Conservation (phyloP, 2,329 filamentous ascomycete genomes). For the Xylariaceae sp. region DNA sequence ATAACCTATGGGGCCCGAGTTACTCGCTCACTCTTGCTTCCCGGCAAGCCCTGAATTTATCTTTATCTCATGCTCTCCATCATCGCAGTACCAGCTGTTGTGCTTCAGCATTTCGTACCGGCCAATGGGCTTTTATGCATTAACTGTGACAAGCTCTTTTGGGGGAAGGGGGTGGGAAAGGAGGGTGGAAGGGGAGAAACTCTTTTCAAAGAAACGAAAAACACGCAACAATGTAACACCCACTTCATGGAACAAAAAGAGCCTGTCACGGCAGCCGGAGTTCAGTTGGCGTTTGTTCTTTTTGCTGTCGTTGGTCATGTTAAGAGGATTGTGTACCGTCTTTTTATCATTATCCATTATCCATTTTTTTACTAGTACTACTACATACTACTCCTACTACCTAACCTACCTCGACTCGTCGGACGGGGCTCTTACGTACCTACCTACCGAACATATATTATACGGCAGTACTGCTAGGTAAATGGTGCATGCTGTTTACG, state of each 20-base stretch:
- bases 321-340: slow-evolving; percentile 6
- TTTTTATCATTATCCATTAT: slow-evolving; percentile 1
- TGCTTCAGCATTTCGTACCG: slow-evolving; percentile 21
- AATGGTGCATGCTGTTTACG: no score
- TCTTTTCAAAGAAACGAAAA: not conserved
- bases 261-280: slow-evolving; percentile 25
- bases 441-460: no score
- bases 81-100: slow-evolving; percentile 21
- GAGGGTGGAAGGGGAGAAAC: not conserved
- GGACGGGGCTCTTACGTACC: no score
- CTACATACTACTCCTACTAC: slow-evolving; percentile 3
- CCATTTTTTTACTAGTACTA: not conserved
- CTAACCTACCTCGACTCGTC: not conserved
- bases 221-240: not conserved
- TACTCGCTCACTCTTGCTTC: slow-evolving; percentile 4
- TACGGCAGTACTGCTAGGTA: no score
- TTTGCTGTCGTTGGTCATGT: slow-evolving; percentile 13
- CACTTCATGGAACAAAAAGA: not conserved
- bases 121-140: slow-evolving; percentile 23
- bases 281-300: slow-evolving; percentile 27
- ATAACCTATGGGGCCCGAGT: slow-evolving; percentile 20
- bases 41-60: not conserved
- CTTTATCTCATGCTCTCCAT: slow-evolving; percentile 22
- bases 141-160: slow-evolving; percentile 21
- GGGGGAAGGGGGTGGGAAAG: no score